Percentiles rank a stretch among this genome's conserved stretches.
Evolutionary conservation across 768 basidiomycete genomes (phyloP).

Genomic region (Leccinum imitatum): DNA sequence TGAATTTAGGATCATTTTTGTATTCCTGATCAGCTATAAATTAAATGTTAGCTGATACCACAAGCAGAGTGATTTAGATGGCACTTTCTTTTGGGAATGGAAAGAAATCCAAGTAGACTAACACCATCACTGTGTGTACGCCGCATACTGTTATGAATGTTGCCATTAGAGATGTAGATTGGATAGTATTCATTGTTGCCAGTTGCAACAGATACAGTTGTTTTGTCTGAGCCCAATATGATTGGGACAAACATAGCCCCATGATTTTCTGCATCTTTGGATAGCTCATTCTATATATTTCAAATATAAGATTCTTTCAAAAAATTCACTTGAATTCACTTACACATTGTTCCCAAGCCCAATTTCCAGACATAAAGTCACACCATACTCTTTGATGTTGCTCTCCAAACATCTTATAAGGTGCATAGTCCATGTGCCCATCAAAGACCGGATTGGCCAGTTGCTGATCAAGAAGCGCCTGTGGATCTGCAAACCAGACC

Average conservation of each 20-base stretch:
- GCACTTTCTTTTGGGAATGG: background rate
- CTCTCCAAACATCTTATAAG: background rate
- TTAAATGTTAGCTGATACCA: too few species aligned
- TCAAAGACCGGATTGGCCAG: background rate
- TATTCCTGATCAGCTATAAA: background rate
- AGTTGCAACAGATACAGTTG: background rate
- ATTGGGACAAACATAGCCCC: background rate
- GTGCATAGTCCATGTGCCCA: background rate
- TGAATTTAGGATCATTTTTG: background rate
- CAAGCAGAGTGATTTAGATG: background rate
- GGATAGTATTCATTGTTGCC: background rate
- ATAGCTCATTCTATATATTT: background rate
- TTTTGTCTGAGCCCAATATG: background rate
- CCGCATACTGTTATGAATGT: background rate
- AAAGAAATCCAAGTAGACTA: background rate
- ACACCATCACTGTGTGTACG: background rate
- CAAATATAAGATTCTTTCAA: background rate
- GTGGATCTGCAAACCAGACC: background rate
- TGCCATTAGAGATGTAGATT: background rate
- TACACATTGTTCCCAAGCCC: background rate
- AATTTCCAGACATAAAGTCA: background rate
- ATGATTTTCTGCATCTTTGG: background rate
- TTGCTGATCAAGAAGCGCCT: background rate
- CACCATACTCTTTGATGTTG: background rate
- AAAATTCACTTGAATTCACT: background rate